Base-by-base conservation (phyloP, 2,329 filamentous ascomycete species). In the Arthrocladium fulminans region DNA sequence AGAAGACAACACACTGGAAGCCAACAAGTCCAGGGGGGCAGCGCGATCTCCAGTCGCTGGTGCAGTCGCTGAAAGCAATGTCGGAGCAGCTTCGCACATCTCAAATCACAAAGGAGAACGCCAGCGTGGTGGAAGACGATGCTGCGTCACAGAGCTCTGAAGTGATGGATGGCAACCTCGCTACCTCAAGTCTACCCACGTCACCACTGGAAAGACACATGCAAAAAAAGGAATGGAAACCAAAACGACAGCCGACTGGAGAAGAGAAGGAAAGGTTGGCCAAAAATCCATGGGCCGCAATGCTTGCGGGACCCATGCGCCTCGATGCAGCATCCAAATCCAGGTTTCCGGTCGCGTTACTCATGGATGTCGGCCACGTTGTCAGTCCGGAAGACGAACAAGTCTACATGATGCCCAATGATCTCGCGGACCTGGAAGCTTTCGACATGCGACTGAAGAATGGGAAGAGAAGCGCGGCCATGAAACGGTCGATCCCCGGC, bases 281-380 rank as follows among this genome's bases (percentile, higher is more conserved):
- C 27, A 50, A 56, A 22, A 56, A 59, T 40, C 50, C 52, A 4
- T 59, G 53, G 53, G 56, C 56, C 15, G 46, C 49, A 34, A 56
- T 56, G n/a, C 48, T 59, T 9, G 53, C 53, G 17, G 45, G 40
- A 32, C 51, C 56, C 1, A 24, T 59, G 15, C 35, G 56, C 25
- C 24, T 45, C 12, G 55, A 54, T 37, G 43, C 50, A 27, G 52
- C 45, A 10, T 57, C 50, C 29, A 47, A 47, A 27, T 43, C 54
- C n/a, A 51, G 55, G 24, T 27, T 56, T 34, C 56, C 56, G 0
- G 19, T 17, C 12, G 48, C 49, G 12, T 35, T 59, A n/a, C 25
- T 57, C 19, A 17, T 50, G 20, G 44, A 54, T 23, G 47, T 54
- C 15, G 46, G 39, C 9, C 47, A 51, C 9, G 49, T 59, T 25